Base-by-base conservation (phyloP, 305 asterid genomes). In the Andrographis paniculata region DNA sequence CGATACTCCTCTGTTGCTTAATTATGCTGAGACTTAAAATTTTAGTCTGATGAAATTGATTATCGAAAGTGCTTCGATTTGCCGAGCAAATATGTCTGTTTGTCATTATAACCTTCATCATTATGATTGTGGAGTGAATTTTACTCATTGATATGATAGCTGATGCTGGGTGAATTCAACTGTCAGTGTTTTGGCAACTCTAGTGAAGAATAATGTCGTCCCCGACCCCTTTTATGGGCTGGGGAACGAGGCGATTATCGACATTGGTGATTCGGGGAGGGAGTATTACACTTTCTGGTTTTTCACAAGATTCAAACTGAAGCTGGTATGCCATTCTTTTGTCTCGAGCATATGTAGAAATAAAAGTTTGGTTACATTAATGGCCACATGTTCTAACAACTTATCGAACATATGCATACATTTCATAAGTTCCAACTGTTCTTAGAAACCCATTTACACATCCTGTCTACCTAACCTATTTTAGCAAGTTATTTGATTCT, bases 151-250 rank as follows among this genome's bases (percentile, higher is more conserved):
- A 45, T 6, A 52, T 30, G 11, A 14, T 5, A 14, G 56, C 53
- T 60, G 55, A 63, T 17, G 57, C 22, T 48, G 65, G 27, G 48
- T 52, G 56, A 46, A 48, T 62, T 70, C 62, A 51, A 45, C 22
- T 69, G 43, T 59, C 87, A 91, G 99, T 53, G 89, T 91, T 61
- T 64, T 91, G 84, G 92, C 79, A n/a, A 91, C 96, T 36, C 95
- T 91, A 14, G 59, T 86, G 71, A 80, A 81, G 77, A 91, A 86
- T 66, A 77, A 83, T 65, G 73, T 70, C 10, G 78, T 86, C 35
- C 94, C 93, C 30, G 99, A 91, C 60, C 99, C 99, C 48, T 91
- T 91, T 61, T 91, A 83, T 55, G 99, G 99, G 59, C 66, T 91
- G 77, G 78, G 67, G 63, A 91, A 91, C 50, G 83, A 78, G 79